Base-by-base conservation (phyloP, 208 protist genomes). In the Acanthamoeba lenticulata region DNA sequence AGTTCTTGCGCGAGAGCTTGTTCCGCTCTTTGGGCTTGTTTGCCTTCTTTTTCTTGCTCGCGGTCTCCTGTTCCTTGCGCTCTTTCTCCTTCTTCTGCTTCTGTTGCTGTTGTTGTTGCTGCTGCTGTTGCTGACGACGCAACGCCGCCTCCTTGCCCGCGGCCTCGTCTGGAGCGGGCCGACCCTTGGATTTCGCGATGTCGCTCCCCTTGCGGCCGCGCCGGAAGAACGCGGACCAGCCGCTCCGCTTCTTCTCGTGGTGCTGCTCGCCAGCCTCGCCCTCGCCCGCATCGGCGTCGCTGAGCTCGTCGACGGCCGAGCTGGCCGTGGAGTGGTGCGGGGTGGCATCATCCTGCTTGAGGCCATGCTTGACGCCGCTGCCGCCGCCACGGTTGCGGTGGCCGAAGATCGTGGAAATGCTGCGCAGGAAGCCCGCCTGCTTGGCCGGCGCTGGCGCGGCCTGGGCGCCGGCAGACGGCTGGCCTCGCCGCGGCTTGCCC, bases 1-100 rank as follows among this genome's bases (percentile, higher is more conserved):
- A 86, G 44, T 86, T 86, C 77, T 86, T 86, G 77, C 77, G 77
- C n/a, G 77, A 86, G 24, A 86, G 77, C n/a, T 86, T 86, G 77
- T 86, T 86, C 11, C 77, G 40, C 44, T 86, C 77, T 13, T 47
- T 86, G n/a, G 27, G 42, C 27, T 40, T 29, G 13, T 57, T 44
- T 27, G 38, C 44, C 0, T 86, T 32, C 77, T 57, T 24, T 32
- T 86, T 40, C 44, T 86, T 57, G 52, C 52, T 11, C 21, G n/a
- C n/a, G n/a, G 9, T 57, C 13, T 72, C 29, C 62, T 32, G n/a
- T 32, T 72, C 42, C 77, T 86, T 55, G 0, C 45, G 40, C 77
- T 86, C 44, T 44, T 86, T 1, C 29, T 86, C 77, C 44, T 86
- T 3, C 44, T 86, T 86, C 34, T 57, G 24, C 44, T 86, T 44